Base-by-base conservation (phyloP, 352 stramenopile genomes). In the Lagenidium sp. region DNA sequence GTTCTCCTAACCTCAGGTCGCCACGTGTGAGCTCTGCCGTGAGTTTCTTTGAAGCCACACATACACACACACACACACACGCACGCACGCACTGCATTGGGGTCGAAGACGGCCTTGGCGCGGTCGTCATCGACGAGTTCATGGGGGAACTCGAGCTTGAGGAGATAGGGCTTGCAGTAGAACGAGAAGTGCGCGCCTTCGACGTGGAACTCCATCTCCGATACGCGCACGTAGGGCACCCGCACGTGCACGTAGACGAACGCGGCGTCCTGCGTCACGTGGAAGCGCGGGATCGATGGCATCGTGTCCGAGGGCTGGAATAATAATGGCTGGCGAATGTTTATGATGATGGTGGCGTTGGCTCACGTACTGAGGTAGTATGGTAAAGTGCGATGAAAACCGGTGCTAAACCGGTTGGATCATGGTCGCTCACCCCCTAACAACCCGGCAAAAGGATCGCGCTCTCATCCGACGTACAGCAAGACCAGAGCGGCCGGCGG, bases 141-240 rank as follows among this genome's bases (percentile, higher is more conserved):
- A 47, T 87, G 60, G 16, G 92, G 84, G 63, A 99, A 96, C 44
- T 87, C 77, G 31, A 99, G 66, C 51, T 98, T 97, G 39, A 99
- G 80, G 44, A 99, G 59, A 60, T 98, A 99, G 12, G 96, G 96
- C 49, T 97, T 97, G 63, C 94, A 98, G 63, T 87, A 98, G 63
- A 98, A 97, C 24, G 80, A 83, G 61, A 98, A 98, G 37, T 89
- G 76, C 56, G 51, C 52, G 48, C 81, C 76, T 53, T 97, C 84
- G 18, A 96, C 80, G 35, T 91, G 63, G 60, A 94, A 97, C 63
- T 97, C 87, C 77, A 95, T 92, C 42, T 96, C 83, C 12, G 75
- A 88, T 26, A 97, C 84, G 42, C 85, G 84, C 32, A 97, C 85
- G 53, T 91, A 95, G 13, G 85, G 85, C 50, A 95, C 83, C 50